Percentiles rank a stretch among this genome's conserved stretches.
Evolutionary conservation across 306 rosid genomes (phyloP).

Genomic region (Vigna radiata): DNA sequence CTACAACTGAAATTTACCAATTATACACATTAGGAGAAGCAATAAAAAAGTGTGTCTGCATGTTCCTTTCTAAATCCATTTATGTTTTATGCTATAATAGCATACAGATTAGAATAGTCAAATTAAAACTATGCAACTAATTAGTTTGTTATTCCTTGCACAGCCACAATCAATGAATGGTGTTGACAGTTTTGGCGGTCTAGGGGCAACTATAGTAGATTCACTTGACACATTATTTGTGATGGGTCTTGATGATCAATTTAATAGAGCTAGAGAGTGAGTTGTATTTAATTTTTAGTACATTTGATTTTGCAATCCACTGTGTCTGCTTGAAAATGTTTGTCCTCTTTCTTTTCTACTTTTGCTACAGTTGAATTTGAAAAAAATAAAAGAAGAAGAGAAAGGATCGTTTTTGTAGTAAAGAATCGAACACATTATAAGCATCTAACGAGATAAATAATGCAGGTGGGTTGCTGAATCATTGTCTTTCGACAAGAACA

Average conservation of each 20-base stretch:
- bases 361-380: slow-evolving; percentile 20
- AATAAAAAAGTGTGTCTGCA: neutral
- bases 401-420: neutral
- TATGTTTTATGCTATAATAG: slow-evolving; percentile 10
- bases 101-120: slow-evolving; percentile 19
- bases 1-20: neutral
- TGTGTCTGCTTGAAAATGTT: slow-evolving; percentile 4
- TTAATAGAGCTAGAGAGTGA: slow-evolving; percentile 70
- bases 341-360: neutral
- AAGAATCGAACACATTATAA: slow-evolving; percentile 27
- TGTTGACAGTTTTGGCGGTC: slow-evolving; percentile 63
- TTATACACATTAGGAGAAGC: neutral
- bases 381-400: neutral
- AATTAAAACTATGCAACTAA: slow-evolving; percentile 35
- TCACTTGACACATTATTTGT: slow-evolving; percentile 71
- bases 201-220: slow-evolving; percentile 74
- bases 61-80: neutral
- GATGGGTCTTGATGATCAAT: slow-evolving; percentile 74
- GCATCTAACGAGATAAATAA: slow-evolving; percentile 39
- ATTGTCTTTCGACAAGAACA: slow-evolving; percentile 57
- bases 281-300: slow-evolving; percentile 34
- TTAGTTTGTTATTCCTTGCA: slow-evolving; percentile 43
- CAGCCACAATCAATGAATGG: slow-evolving; percentile 66
- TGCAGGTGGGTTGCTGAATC: slow-evolving; percentile 73
- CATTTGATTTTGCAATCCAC: neutral